phyloP scores from a whole-genome alignment of 2,329 filamentous ascomycete genomes.

The Scytalidium sp. region DNA sequence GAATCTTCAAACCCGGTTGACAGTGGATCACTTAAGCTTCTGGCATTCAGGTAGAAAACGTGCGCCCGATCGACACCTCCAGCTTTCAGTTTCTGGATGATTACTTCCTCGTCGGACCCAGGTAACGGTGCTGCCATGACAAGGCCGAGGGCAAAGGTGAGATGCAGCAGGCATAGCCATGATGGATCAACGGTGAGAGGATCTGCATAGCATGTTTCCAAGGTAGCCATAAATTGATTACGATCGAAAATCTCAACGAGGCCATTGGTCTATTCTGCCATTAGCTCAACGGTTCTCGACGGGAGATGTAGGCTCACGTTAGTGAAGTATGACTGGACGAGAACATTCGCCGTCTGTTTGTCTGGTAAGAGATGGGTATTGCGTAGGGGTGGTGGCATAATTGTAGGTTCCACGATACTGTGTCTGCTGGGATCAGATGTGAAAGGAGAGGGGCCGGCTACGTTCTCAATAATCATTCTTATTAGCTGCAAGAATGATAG shows the following conservation, averaged over 20 bases:
- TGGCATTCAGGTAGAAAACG: conserved; percentile 59
- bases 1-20: conserved; percentile 55
- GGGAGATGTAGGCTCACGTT: conserved; percentile 41
- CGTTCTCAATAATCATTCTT: conserved; percentile 55
- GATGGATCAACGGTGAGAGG: conserved; percentile 47
- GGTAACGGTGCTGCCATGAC: conserved; percentile 52
- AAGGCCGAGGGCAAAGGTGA: conserved; percentile 62
- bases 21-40: conserved; percentile 41
- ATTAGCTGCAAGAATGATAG: conserved; percentile 33
- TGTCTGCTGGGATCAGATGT: conserved; percentile 20
- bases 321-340: conserved; percentile 58
- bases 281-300: conserved; percentile 4
- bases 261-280: conserved; percentile 48
- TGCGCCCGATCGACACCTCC: conserved; percentile 54
- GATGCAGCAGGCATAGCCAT: conserved; percentile 56
- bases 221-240: conserved; percentile 41
- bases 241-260: conserved; percentile 59
- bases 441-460: conserved; percentile 49
- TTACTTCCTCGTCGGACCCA: conserved; percentile 44
- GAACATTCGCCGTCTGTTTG: conserved; percentile 47
- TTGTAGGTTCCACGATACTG: conserved; percentile 45
- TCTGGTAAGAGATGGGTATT: conserved; percentile 54
- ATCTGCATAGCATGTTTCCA: conserved; percentile 53
- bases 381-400: conserved; percentile 42
- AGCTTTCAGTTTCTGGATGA: conserved; percentile 49